phyloP scores from a whole-genome alignment of 2,329 filamentous ascomycete species.

The Penicillium sp. region DNA sequence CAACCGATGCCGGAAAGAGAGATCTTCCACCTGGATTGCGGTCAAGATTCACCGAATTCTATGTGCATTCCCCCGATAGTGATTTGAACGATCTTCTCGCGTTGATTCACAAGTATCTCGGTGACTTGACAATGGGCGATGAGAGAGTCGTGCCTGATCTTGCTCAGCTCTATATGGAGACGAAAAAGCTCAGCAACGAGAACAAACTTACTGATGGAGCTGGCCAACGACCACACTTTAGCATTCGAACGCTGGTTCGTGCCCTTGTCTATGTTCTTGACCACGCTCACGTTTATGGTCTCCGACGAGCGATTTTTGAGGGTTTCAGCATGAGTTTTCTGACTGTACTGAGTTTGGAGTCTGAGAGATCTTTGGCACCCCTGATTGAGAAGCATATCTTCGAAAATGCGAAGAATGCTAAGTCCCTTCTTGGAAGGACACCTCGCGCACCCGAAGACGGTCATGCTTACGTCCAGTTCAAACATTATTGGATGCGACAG shows the following conservation, averaged over 20 bases:
- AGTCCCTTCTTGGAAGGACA: constrained; percentile 75
- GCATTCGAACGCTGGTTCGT: constrained; percentile 88
- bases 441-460: constrained; percentile 78
- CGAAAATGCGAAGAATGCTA: constrained; percentile 68
- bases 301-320: constrained; percentile 86
- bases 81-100: constrained; percentile 84
- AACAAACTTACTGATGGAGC: constrained; percentile 92
- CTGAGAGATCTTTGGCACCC: constrained; percentile 77
- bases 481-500: constrained; percentile 88
- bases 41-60: constrained; percentile 93
- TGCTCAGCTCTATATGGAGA: constrained; percentile 83
- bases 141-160: constrained; percentile 78
- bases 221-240: constrained; percentile 95
- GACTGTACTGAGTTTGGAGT: constrained; percentile 81
- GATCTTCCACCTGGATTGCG: constrained; percentile 87
- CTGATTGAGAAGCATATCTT: constrained; percentile 82
- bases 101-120: constrained; percentile 88
- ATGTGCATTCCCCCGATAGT: constrained; percentile 86
- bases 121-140: constrained; percentile 70
- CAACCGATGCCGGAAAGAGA: constrained; percentile 94
- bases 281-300: constrained; percentile 79
- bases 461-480: constrained; percentile 78
- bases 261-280: constrained; percentile 86
- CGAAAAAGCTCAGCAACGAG: constrained; percentile 77
- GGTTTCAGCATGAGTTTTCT: constrained; percentile 98